A percentile compares a stretch with the other conserved stretches of the same genome.
Evolutionary conservation across 352 stramenopile species (phyloP).

Genomic region (Globisporangium spiculum): DNA sequence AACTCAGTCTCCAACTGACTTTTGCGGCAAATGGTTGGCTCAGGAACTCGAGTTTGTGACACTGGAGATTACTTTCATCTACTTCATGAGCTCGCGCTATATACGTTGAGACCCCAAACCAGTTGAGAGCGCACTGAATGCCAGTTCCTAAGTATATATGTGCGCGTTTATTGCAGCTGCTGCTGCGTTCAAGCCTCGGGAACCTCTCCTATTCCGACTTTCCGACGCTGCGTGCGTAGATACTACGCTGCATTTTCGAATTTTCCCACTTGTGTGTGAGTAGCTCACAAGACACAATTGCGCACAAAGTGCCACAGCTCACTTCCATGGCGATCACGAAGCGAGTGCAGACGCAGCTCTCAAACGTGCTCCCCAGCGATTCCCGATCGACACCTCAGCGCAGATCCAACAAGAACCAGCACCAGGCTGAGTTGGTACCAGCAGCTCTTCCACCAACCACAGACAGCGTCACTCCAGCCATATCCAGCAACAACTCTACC

Average conservation of each 20-base stretch:
- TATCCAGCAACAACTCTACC: not conserved
- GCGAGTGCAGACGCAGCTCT: constrained; percentile 23
- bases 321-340: constrained; percentile 22
- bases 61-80: not conserved
- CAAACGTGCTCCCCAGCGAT: constrained; percentile 1
- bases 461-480: not conserved
- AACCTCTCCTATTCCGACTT: too few species aligned
- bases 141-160: not conserved
- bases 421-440: not conserved
- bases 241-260: not conserved
- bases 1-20: constrained; percentile 7
- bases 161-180: not conserved
- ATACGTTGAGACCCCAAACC: constrained; percentile 1
- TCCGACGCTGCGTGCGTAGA: not conserved
- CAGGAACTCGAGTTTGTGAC: not conserved
- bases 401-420: not conserved
- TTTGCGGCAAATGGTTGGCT: not conserved
- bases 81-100: not conserved
- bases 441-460: not conserved
- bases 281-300: not conserved
- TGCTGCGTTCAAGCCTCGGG: not conserved
- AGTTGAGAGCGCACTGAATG: not conserved
- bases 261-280: not conserved
- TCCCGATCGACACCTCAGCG: not conserved
- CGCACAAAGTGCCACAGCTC: not conserved